A percentile compares a stretch with the other conserved stretches of the same genome.
These are phyloP conservation scores for Penicillium parvum DNA, from an alignment of 495 filamentous ascomycete species.

Conservation along the genomic window DNA sequence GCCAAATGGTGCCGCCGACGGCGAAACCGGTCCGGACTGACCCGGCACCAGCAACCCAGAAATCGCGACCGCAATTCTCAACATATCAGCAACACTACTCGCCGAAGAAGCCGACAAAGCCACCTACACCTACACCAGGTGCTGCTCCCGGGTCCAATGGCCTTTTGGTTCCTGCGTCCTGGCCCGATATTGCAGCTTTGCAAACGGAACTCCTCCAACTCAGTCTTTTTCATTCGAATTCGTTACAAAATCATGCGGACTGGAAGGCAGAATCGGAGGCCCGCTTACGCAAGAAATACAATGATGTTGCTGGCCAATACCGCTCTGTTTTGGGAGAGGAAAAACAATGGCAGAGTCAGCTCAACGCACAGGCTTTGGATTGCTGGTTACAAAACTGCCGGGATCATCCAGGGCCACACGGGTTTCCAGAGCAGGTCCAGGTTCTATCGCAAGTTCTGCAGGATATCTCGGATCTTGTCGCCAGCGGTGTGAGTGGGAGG, in stretches of 20 bases:
- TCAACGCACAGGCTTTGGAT: slow-evolving; percentile 38
- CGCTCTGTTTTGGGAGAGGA: slow-evolving; percentile 31
- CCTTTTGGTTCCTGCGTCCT: slow-evolving; percentile 35
- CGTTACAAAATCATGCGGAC: slow-evolving; percentile 26
- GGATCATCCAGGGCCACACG: slow-evolving; percentile 24
- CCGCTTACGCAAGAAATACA: slow-evolving; percentile 36
- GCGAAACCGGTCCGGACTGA: slow-evolving; percentile 15
- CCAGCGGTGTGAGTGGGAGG: slow-evolving; percentile 22
- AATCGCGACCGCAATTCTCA: slow-evolving; percentile 52
- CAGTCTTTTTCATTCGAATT: slow-evolving; percentile 57
- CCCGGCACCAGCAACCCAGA: slow-evolving; percentile 18
- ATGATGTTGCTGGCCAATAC: slow-evolving; percentile 34
- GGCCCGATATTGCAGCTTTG: slow-evolving; percentile 56
- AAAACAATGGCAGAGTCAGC: slow-evolving; percentile 32
- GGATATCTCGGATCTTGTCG: slow-evolving; percentile 35
- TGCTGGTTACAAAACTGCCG: slow-evolving; percentile 36
- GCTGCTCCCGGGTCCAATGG: slow-evolving; percentile 8
- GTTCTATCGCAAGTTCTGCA: slow-evolving; percentile 40
- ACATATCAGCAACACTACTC: slow-evolving; percentile 68
- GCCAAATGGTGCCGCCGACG: slow-evolving; percentile 28
- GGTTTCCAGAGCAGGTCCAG: slow-evolving; percentile 40
- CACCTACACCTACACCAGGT: slow-evolving; percentile 41
- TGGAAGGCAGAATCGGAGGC: slow-evolving; percentile 35
- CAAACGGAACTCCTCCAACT: slow-evolving; percentile 73
- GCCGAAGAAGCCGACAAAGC: slow-evolving; percentile 59